Conservation (phyloP, 2,329 filamentous ascomycete genomes). For the Xylaria sp. region DNA sequence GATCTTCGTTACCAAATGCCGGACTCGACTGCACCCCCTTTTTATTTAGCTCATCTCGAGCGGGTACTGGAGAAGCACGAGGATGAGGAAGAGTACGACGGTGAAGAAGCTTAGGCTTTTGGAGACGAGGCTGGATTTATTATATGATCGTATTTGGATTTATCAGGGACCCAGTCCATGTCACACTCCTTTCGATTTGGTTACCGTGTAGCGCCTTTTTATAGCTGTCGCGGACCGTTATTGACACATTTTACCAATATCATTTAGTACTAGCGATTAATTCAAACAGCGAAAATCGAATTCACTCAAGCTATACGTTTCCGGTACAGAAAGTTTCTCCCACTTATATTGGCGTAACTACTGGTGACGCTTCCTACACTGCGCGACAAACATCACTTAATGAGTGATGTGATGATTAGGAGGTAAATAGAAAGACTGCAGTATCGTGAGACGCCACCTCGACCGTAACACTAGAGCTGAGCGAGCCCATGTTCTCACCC, state of each 20-base stretch:
- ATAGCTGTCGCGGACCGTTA: background rate
- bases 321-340: background rate
- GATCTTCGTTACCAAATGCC: background rate
- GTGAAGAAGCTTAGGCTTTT: background rate
- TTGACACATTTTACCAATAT: background rate
- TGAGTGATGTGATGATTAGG: background rate
- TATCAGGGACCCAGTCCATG: background rate
- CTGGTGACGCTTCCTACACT: no score
- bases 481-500: conserved; percentile 52
- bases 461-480: conserved; percentile 14
- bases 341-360: background rate
- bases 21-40: background rate
- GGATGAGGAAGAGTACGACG: background rate
- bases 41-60: background rate
- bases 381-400: background rate
- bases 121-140: background rate
- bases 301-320: background rate
- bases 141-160: background rate
- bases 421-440: conserved; percentile 28
- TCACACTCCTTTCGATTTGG: background rate
- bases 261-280: background rate
- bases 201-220: conserved; percentile 1
- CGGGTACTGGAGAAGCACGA: background rate
- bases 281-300: background rate
- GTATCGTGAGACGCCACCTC: conserved; percentile 36